A percentile compares a stretch with the other conserved stretches of the same genome.
phyloP scores from a whole-genome alignment of 331 rosid species.

The Prunus yedoensis region DNA sequence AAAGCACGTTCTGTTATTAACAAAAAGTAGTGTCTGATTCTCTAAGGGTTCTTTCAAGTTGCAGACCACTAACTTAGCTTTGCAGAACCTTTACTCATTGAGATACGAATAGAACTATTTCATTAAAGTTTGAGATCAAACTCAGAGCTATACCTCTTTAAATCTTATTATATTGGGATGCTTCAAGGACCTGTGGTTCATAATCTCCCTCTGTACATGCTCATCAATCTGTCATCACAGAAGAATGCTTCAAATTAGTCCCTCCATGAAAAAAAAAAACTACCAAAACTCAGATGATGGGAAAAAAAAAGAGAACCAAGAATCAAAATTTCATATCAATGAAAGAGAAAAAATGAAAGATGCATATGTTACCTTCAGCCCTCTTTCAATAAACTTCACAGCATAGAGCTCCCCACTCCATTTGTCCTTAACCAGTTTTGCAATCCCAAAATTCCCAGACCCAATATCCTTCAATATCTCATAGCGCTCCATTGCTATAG shows the following conservation, averaged over 20 bases:
- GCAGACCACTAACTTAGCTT: background rate
- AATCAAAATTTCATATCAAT: background rate
- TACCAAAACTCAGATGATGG: constrained; percentile 1
- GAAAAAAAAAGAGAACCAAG: background rate
- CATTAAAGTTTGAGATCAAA: background rate
- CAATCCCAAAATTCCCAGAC: constrained; percentile 96
- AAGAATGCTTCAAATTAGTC: background rate
- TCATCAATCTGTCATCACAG: constrained; percentile 73
- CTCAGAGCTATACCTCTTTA: constrained; percentile 68
- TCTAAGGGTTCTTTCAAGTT: constrained; percentile 1
- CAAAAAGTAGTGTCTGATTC: constrained; percentile 9
- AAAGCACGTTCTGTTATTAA: background rate
- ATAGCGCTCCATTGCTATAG: constrained; percentile 63
- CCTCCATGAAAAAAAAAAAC: background rate
- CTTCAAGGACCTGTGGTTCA: constrained; percentile 90
- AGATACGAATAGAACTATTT: background rate
- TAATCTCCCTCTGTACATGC: constrained; percentile 94
- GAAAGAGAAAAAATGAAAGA: background rate
- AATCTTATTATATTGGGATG: constrained; percentile 94
- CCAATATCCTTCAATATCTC: constrained; percentile 86
- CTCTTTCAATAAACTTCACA: constrained; percentile 85
- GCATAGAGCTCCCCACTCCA: constrained; percentile 73
- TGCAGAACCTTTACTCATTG: background rate
- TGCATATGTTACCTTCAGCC: constrained; percentile 57
- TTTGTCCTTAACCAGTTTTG: constrained; percentile 77